Conservation (phyloP, 192 early-diverging fungal genomes). For the Podila minutissima region DNA sequence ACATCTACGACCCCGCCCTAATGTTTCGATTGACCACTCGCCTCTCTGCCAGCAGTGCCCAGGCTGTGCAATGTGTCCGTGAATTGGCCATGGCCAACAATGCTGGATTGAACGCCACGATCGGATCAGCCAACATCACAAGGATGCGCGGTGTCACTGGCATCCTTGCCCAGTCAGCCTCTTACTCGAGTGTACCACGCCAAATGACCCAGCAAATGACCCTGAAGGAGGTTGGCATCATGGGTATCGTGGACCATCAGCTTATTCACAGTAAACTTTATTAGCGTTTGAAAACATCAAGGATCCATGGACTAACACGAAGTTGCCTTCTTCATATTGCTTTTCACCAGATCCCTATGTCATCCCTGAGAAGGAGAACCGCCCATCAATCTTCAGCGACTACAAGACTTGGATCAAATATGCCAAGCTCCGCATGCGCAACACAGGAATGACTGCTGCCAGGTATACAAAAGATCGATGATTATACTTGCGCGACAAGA, state of each 20-base stretch:
- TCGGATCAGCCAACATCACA: constrained; percentile 18
- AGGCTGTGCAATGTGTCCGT: constrained; percentile 35
- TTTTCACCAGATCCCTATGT: constrained; percentile 57
- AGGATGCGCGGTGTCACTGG: constrained; percentile 27
- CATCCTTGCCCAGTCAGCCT: constrained; percentile 29
- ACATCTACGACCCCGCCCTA: background rate
- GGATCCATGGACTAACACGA: background rate
- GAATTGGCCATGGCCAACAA: constrained; percentile 26
- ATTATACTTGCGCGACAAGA: too few species aligned
- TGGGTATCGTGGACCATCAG: constrained; percentile 15
- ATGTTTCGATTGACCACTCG: constrained; percentile 44
- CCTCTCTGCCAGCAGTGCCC: constrained; percentile 20
- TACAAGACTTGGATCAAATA: constrained; percentile 61
- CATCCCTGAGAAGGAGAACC: constrained; percentile 56
- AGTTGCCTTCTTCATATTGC: background rate
- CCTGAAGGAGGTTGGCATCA: constrained; percentile 44
- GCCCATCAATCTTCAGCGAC: constrained; percentile 54
- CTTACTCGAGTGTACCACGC: constrained; percentile 48
- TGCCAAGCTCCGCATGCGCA: constrained; percentile 60
- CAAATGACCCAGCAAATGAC: constrained; percentile 41
- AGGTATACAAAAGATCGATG: constrained; percentile 3
- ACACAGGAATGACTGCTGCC: constrained; percentile 53
- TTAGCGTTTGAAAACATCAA: too few species aligned
- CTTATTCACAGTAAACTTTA: too few species aligned
- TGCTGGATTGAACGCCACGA: constrained; percentile 8